Evolutionary conservation across 345 rosid species (phyloP), one percentile per base, ranked within the genome.

Genomic region (Turnera subulata): DNA sequence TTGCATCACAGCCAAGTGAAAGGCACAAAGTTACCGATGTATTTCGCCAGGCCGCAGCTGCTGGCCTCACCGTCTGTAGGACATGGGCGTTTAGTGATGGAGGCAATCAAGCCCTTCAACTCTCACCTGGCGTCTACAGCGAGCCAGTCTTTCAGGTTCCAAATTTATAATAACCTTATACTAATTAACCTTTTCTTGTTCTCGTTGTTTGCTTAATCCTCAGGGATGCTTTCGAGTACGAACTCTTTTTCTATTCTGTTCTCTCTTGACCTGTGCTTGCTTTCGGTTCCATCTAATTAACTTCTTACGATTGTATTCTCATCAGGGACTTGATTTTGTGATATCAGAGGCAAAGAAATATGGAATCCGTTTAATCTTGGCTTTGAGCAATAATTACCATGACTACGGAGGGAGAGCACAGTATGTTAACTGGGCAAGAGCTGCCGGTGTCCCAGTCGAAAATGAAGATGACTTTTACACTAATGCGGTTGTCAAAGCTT

Each of bases 71-170:
- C 19, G 75, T 80, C 15, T 72, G 78, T 38, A 35, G 85, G 26
- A 70, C 85, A 2, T 80, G 80, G 85, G 85, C 85, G 0, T 80
- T 80, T 35, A 73, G 66, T 33, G 85, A 78, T 8, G 80, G 80
- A 19, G 68, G 72, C 12, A 45, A 54, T 19, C 52, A 54, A 11
- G 76, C 80, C 33, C 75, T 80, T 7, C 82, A 80, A 63, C 56
- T 42, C 0, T 63, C 80, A 45, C 75, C 85, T 0, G 80, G 78
- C 1, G 63, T 73, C 52, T 78, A 78, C 33, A 50, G 59, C 44
- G 71, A 80, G 39, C 15, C 13, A 4, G 66, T 68, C 21, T 80
- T 78, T 62, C 78, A 70, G 85, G 80, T 74, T 47, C n/a, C n/a
- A n/a, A n/a, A n/a, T n/a, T n/a, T n/a, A n/a, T n/a, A n/a, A n/a